These are phyloP conservation scores for Penicillium silybi DNA, from an alignment of 495 filamentous ascomycete species.

Conservation along the genomic window DNA sequence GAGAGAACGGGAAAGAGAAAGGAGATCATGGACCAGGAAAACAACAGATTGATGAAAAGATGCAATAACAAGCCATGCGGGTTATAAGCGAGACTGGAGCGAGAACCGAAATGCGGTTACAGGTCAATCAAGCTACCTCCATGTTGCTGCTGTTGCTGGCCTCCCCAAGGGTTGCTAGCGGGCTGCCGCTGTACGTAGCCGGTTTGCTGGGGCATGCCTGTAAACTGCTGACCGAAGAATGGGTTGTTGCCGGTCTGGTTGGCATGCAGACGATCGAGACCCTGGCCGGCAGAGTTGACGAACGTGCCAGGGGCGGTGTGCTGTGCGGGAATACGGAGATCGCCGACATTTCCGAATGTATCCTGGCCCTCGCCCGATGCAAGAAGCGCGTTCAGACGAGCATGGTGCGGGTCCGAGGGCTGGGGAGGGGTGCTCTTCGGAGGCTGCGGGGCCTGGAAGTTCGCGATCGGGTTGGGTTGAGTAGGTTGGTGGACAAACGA, in stretches of 20 bases:
- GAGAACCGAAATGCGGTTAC: conserved; percentile 32
- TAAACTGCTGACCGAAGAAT: conserved; percentile 78
- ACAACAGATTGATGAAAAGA: background rate
- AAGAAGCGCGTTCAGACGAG: conserved; percentile 87
- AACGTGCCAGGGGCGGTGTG: conserved; percentile 97
- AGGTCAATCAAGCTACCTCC: conserved; percentile 90
- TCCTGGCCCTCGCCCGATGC: conserved; percentile 86
- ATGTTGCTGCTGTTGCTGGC: conserved; percentile 56
- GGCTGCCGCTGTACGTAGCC: conserved; percentile 55
- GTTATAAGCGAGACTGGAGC: background rate
- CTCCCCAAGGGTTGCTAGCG: conserved; percentile 71
- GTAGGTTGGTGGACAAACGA: conserved; percentile 21
- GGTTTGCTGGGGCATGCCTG: conserved; percentile 50
- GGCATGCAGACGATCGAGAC: conserved; percentile 61
- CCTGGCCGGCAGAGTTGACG: conserved; percentile 87
- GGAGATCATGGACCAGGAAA: background rate
- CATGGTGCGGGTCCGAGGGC: conserved; percentile 66
- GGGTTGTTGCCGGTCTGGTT: conserved; percentile 89
- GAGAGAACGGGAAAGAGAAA: background rate
- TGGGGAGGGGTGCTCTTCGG: conserved; percentile 44
- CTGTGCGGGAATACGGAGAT: conserved; percentile 91
- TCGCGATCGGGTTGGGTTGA: conserved; percentile 47
- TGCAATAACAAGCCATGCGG: background rate
- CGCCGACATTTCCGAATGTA: conserved; percentile 93
- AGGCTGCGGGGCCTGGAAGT: conserved; percentile 46